Percentiles rank a stretch among this genome's conserved stretches.
phyloP scores from a whole-genome alignment of 1,284 basidiomycete genomes.

The Boletus semigastroideus region DNA sequence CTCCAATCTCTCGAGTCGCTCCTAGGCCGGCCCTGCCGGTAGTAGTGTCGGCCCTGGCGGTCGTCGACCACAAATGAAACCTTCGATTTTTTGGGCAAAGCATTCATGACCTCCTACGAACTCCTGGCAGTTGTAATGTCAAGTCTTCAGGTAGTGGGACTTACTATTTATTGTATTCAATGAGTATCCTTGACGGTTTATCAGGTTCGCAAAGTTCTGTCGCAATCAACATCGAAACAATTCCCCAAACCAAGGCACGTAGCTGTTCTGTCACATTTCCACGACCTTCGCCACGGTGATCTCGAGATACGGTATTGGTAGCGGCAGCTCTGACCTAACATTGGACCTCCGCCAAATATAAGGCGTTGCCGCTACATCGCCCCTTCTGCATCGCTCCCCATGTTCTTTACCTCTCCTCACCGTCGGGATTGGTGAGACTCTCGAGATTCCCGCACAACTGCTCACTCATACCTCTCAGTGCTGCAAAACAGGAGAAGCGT shows the following conservation, averaged over 20 bases:
- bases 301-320: neutral
- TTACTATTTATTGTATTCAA: too few species aligned
- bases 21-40: too few species aligned
- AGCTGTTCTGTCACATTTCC: conserved; percentile 3
- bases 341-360: conserved; percentile 1
- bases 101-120: too few species aligned
- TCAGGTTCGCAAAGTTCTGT: conserved; percentile 3
- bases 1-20: too few species aligned
- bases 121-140: too few species aligned
- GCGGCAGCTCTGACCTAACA: neutral
- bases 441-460: neutral
- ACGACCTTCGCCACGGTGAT: conserved; percentile 2
- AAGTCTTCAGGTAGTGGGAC: too few species aligned
- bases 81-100: too few species aligned
- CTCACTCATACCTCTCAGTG: conserved; percentile 9
- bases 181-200: too few species aligned
- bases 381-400: neutral
- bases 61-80: too few species aligned
- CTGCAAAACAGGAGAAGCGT: conserved; percentile 27
- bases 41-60: too few species aligned
- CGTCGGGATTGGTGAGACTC: conserved; percentile 32
- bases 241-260: neutral
- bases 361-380: neutral
- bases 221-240: conserved; percentile 4
- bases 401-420: conserved; percentile 28